A percentile compares a stretch with the other conserved stretches of the same genome.
phyloP scores from a whole-genome alignment of 2,329 filamentous ascomycete species.

The Calycina herbarum region DNA sequence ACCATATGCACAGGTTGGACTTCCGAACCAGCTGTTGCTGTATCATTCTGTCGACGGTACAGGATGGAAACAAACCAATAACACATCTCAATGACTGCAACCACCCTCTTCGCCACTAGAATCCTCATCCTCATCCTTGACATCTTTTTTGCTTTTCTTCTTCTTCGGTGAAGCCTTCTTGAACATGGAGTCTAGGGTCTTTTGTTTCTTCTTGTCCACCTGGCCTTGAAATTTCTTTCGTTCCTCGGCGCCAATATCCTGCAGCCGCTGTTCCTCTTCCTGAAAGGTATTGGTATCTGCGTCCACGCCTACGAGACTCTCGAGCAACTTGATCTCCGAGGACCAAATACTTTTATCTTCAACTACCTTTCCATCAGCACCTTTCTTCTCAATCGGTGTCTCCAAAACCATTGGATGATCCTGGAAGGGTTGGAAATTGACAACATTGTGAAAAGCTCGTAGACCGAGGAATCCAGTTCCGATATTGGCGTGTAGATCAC shows the following conservation, averaged over 20 bases:
- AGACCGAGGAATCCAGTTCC: conserved; percentile 92
- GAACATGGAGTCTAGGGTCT: conserved; percentile 38
- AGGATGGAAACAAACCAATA: no score
- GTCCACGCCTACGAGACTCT: conserved; percentile 84
- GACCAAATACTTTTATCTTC: conserved; percentile 89
- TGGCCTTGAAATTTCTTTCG: conserved; percentile 75
- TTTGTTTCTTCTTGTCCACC: conserved; percentile 66
- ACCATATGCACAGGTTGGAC: no score
- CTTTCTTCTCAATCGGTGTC: conserved; percentile 82
- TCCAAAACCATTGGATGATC: conserved; percentile 89
- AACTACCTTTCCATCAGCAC: conserved; percentile 61
- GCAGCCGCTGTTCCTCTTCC: conserved; percentile 62
- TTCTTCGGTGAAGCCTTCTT: conserved; percentile 41
- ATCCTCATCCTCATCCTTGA: conserved; percentile 24
- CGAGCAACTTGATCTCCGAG: conserved; percentile 89
- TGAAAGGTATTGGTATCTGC: conserved; percentile 71
- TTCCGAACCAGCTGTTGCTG: no score
- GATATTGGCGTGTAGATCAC: conserved; percentile 94
- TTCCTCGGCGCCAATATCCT: conserved; percentile 68
- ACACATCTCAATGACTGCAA: conserved; percentile 30
- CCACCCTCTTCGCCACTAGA: conserved; percentile 13
- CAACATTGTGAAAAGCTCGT: conserved; percentile 83
- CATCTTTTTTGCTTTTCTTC: conserved; percentile 40
- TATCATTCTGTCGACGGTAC: no score
- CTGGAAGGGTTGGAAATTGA: conserved; percentile 78